Conservation (phyloP, 2,329 filamentous ascomycete species). For the Chaetothyriales sp. region DNA sequence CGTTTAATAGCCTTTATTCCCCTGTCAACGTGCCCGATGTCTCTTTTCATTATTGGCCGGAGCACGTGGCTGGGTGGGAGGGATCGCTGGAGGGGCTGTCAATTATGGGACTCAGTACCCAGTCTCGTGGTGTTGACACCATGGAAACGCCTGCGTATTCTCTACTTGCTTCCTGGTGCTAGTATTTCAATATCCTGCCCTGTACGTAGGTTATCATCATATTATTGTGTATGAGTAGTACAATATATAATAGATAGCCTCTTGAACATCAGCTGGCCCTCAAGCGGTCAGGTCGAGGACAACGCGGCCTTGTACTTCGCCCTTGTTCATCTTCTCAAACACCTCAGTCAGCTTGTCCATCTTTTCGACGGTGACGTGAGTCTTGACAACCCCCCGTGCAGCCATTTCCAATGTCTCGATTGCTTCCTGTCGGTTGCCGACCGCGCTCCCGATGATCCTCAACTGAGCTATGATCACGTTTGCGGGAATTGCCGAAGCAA, state of each 20-base stretch:
- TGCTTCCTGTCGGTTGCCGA: constrained; percentile 37
- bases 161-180: too few species aligned
- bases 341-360: constrained; percentile 33
- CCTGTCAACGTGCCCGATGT: too few species aligned
- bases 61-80: too few species aligned
- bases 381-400: constrained; percentile 31
- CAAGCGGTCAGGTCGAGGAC: constrained; percentile 28
- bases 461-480: constrained; percentile 28
- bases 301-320: constrained; percentile 32
- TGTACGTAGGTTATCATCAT: too few species aligned
- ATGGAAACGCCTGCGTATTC: too few species aligned
- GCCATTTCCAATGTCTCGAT: constrained; percentile 35
- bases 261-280: neutral
- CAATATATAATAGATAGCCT: neutral
- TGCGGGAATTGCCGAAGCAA: constrained; percentile 31
- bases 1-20: neutral
- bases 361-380: constrained; percentile 31
- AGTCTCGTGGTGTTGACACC: too few species aligned
- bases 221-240: too few species aligned
- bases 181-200: too few species aligned
- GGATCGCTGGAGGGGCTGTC: too few species aligned
- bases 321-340: constrained; percentile 32
- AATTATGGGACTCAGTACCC: too few species aligned
- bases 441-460: constrained; percentile 35
- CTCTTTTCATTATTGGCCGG: too few species aligned